These are phyloP conservation scores for Thalassiosira exigua DNA, from an alignment of 352 stramenopile genomes.

Conservation along the genomic window DNA sequence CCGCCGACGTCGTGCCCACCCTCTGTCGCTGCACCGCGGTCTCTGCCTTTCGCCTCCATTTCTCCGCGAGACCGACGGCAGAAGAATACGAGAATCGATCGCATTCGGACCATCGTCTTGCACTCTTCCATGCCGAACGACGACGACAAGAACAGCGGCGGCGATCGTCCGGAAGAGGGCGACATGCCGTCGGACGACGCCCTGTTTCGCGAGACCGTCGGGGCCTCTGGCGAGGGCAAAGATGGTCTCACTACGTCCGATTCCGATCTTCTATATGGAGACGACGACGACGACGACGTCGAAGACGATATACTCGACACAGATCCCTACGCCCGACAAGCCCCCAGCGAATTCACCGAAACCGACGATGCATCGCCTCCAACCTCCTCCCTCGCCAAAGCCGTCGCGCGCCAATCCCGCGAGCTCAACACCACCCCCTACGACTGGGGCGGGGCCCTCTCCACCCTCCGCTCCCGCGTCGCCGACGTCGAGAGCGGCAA, in stretches of 20 bases:
- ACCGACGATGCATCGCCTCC: conserved; percentile 15
- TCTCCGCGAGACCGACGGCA: neutral
- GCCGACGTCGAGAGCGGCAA: conserved; percentile 73
- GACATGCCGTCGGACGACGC: conserved; percentile 50
- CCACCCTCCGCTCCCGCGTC: conserved; percentile 64
- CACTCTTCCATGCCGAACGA: conserved; percentile 2
- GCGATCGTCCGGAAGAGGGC: conserved; percentile 13
- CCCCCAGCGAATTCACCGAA: conserved; percentile 66
- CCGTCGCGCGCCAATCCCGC: conserved; percentile 31
- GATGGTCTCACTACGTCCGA: conserved; percentile 35
- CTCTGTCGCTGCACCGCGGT: neutral
- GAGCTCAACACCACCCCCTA: conserved; percentile 49
- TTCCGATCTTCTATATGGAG: conserved; percentile 32
- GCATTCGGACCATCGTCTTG: neutral
- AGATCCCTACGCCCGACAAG: conserved; percentile 60
- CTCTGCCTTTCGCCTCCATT: neutral
- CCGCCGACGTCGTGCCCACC: neutral
- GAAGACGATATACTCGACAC: conserved; percentile 53
- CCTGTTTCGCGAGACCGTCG: conserved; percentile 23
- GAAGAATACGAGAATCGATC: neutral
- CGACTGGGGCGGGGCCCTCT: conserved; percentile 79
- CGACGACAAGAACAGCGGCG: conserved; percentile 11
- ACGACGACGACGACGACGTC: conserved; percentile 63
- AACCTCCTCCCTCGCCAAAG: conserved; percentile 26
- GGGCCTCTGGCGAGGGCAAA: neutral